Evolutionary conservation across 805 yeast genomes (phyloP).

Genomic region (Metschnikowia amazonensis): DNA sequence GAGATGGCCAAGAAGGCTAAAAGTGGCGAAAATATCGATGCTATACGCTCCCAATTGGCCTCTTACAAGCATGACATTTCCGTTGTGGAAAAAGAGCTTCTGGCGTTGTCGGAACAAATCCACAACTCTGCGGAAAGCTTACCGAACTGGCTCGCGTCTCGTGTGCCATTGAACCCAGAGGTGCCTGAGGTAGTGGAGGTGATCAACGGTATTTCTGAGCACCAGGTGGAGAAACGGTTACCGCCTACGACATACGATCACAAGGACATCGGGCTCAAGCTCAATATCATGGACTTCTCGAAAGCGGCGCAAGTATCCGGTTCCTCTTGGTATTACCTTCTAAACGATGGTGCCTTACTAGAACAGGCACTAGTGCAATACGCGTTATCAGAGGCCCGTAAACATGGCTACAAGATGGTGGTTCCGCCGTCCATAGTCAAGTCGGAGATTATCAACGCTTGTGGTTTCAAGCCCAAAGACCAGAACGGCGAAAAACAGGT

Average conservation of each 20-base stretch:
- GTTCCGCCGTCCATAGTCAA: slow-evolving; percentile 86
- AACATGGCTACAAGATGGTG: slow-evolving; percentile 63
- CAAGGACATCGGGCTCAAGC: slow-evolving; percentile 60
- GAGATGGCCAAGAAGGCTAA: slow-evolving; percentile 21
- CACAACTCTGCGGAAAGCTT: slow-evolving; percentile 43
- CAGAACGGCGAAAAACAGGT: slow-evolving; percentile 82
- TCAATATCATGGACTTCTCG: slow-evolving; percentile 65
- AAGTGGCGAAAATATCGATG: slow-evolving; percentile 5
- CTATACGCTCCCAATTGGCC: slow-evolving; percentile 18
- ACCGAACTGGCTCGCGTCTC: slow-evolving; percentile 59
- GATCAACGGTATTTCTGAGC: slow-evolving; percentile 45
- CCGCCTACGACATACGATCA: slow-evolving; percentile 49
- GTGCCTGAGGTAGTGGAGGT: slow-evolving; percentile 47
- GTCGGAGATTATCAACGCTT: slow-evolving; percentile 72
- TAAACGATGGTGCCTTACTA: slow-evolving; percentile 79
- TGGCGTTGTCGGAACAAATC: slow-evolving; percentile 34
- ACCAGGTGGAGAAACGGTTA: slow-evolving; percentile 16
- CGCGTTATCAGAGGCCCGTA: slow-evolving; percentile 63
- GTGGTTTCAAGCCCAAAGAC: slow-evolving; percentile 95
- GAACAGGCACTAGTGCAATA: slow-evolving; percentile 89
- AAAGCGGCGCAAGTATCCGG: slow-evolving; percentile 77
- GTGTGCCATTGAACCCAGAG: slow-evolving; percentile 40
- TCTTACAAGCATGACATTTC: slow-evolving; percentile 26
- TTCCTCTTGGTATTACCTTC: slow-evolving; percentile 79
- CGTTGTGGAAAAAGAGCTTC: slow-evolving; percentile 24